phyloP scores from a whole-genome alignment of 208 protist species.

The Leishmania amazonensis region DNA sequence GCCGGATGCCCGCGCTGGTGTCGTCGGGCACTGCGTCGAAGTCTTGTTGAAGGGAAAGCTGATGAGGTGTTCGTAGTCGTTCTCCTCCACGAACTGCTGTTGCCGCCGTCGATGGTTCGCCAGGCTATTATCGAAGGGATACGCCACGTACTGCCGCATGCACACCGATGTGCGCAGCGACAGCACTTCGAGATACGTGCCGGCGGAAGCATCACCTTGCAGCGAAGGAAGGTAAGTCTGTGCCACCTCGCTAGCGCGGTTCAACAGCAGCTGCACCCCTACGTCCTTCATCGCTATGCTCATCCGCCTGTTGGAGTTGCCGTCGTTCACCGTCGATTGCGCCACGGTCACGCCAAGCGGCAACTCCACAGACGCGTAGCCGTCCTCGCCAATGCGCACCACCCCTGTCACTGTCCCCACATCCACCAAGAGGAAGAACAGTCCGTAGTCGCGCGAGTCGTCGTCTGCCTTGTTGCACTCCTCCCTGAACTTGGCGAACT shows the following conservation, averaged over 20 bases:
- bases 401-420: slow-evolving; percentile 46
- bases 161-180: slow-evolving; percentile 69
- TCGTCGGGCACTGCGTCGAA: slow-evolving; percentile 5
- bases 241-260: slow-evolving; percentile 25
- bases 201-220: slow-evolving; percentile 8
- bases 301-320: slow-evolving; percentile 79
- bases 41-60: slow-evolving; percentile 38
- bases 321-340: slow-evolving; percentile 78
- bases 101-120: slow-evolving; percentile 67
- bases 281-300: slow-evolving; percentile 49
- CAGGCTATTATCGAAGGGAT: slow-evolving; percentile 80
- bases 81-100: slow-evolving; percentile 63
- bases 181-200: slow-evolving; percentile 68
- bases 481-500: slow-evolving; percentile 73
- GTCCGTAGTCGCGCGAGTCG: slow-evolving; percentile 78
- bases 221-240: slow-evolving; percentile 19
- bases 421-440: slow-evolving; percentile 57
- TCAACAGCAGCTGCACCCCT: slow-evolving; percentile 46
- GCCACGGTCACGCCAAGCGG: slow-evolving; percentile 65
- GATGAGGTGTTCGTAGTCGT: slow-evolving; percentile 74
- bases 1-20: background rate
- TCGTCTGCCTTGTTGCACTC: slow-evolving; percentile 52
- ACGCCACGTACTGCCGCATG: slow-evolving; percentile 71
- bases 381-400: slow-evolving; percentile 50
- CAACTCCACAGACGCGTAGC: slow-evolving; percentile 59